Evolutionary conservation across 2,329 filamentous ascomycete genomes (phyloP).

Genomic region (Penicillium freii): DNA sequence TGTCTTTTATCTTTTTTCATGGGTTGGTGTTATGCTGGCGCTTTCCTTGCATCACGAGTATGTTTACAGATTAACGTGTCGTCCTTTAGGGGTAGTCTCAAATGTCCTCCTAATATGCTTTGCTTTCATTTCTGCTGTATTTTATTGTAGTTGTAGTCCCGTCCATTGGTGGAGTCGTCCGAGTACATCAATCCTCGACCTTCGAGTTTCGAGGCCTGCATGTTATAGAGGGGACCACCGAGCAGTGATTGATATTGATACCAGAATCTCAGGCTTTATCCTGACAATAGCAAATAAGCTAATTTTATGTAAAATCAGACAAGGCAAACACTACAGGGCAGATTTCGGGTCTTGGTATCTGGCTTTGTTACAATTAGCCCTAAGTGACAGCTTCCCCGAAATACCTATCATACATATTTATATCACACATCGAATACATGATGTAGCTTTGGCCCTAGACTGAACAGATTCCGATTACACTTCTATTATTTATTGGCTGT

Average conservation of each 20-base stretch:
- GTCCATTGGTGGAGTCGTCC: background rate
- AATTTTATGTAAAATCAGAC: background rate
- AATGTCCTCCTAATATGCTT: background rate
- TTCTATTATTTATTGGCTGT: background rate
- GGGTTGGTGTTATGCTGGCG: conserved; percentile 18
- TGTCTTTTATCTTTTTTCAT: conserved; percentile 16
- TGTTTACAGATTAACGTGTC: background rate
- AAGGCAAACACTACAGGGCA: background rate
- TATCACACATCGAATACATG: background rate
- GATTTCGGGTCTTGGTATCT: background rate
- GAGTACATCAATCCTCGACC: background rate
- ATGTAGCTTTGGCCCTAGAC: background rate
- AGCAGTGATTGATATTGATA: background rate
- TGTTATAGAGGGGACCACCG: background rate
- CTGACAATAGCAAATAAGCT: background rate
- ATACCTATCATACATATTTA: background rate
- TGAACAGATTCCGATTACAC: background rate
- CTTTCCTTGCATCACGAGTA: conserved; percentile 14
- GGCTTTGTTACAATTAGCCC: background rate
- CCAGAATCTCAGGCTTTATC: background rate
- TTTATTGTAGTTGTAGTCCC: background rate
- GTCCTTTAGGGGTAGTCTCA: background rate
- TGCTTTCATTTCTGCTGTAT: background rate
- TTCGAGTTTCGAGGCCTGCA: background rate
- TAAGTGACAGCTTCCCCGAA: background rate